Evolutionary conservation across 2,329 filamentous ascomycete genomes (phyloP), one percentile per base, ranked within the genome.

Genomic region (Neophaeococcomyces aloes): DNA sequence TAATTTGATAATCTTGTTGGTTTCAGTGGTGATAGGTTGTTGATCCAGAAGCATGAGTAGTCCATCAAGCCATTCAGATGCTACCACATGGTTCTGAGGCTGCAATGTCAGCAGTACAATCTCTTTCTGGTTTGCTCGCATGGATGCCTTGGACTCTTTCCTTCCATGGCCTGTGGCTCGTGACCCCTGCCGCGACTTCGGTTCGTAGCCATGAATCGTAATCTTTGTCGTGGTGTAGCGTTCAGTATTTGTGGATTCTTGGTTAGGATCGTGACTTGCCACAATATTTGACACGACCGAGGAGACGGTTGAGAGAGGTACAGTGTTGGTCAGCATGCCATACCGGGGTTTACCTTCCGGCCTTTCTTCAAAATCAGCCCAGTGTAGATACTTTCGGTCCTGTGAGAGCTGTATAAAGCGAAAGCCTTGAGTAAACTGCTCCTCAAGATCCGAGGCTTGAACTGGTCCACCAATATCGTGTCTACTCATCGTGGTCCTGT

Each of bases 41-140:
- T 98, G 91, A 59, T 93, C 87, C 18, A 98, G 73, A 43, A 98
- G 71, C 87, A 98, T 94, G 45, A 96, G 72, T 51, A 98, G 67
- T 1, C 91, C 91, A 61, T 98, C 91, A 4, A 98, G 73, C 91
- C 91, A 98, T 65, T 98, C 91, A 1, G 87, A 93, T 7, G 91
- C 91, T 37, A 91, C 68, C 51, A 79, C 85, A 59, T 91, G 83
- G 46, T 79, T 84, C 47, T 79, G 69, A 4, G 89, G 88, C 61
- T 86, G 80, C 41, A 98, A 72, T n/a, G 81, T 85, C 42, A 98
- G 70, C 17, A 96, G 74, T 1, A 84, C 73, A 39, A 78, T 70
- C 61, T 96, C 91, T 53, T 75, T 74, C 27, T 64, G 58, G 14
- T 42, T 47, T n/a, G 44, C 45, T 15, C 53, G 45, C 7, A 38